phyloP scores from a whole-genome alignment of 1,139 yeast species.

The Yamadazyma pseudoaaseri region DNA sequence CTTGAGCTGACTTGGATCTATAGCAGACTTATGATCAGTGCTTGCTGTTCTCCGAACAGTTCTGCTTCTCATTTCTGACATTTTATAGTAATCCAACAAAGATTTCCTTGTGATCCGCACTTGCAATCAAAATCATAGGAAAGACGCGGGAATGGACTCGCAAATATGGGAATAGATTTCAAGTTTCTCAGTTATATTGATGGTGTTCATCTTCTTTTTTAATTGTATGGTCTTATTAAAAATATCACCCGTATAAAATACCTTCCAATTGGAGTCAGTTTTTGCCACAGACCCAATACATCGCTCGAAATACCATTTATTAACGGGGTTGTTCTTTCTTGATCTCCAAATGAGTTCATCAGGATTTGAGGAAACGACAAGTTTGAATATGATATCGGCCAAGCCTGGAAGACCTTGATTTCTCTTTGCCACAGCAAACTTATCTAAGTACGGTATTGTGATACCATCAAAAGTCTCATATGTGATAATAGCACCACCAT shows the following conservation, averaged over 20 bases:
- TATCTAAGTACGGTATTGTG: constrained; percentile 73
- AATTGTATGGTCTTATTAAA: constrained; percentile 36
- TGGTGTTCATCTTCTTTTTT: constrained; percentile 18
- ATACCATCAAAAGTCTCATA: constrained; percentile 47
- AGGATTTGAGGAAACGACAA: constrained; percentile 68
- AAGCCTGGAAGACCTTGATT: constrained; percentile 91
- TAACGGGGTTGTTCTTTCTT: constrained; percentile 79
- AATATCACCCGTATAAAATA: constrained; percentile 64
- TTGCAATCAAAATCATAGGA: constrained; percentile 9
- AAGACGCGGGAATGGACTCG: constrained; percentile 36
- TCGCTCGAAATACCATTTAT: constrained; percentile 96
- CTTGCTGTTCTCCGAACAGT: neutral
- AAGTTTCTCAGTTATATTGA: constrained; percentile 30
- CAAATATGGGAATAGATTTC: constrained; percentile 28
- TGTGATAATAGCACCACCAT: constrained; percentile 91
- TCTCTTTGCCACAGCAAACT: constrained; percentile 81
- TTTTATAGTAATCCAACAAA: neutral
- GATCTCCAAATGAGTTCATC: constrained; percentile 88
- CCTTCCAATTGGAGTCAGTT: constrained; percentile 59
- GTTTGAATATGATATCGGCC: constrained; percentile 88
- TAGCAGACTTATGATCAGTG: no score
- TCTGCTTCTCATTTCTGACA: neutral
- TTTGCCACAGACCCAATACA: constrained; percentile 67
- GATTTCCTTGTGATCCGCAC: neutral
- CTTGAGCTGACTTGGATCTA: no score